These are phyloP conservation scores for Wickerhamiella australiensis DNA, from an alignment of 805 yeast species.

Conservation along the genomic window DNA sequence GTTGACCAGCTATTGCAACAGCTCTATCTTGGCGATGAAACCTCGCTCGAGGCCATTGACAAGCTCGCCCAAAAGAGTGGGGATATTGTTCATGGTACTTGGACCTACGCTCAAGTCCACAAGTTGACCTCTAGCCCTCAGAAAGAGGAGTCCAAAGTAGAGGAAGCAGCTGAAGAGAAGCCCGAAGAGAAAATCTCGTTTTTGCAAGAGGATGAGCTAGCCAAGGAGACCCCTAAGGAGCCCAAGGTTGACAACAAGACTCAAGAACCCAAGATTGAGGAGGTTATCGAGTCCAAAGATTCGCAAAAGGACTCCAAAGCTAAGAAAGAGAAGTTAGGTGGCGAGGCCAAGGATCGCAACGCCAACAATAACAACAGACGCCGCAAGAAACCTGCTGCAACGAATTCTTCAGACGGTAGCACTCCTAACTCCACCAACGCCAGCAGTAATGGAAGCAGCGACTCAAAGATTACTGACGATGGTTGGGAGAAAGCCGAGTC, in stretches of 20 bases:
- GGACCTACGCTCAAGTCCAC: constrained; percentile 7
- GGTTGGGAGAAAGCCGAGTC: constrained; percentile 2
- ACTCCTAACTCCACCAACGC: background rate
- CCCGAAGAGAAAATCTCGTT: constrained; percentile 11
- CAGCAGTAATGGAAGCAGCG: background rate
- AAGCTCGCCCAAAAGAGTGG: constrained; percentile 23
- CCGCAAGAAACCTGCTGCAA: background rate
- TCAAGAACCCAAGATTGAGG: background rate
- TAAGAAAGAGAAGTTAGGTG: background rate
- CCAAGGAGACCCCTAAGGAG: background rate
- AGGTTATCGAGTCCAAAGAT: background rate
- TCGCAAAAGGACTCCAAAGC: background rate
- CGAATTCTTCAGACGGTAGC: background rate
- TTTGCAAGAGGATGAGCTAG: constrained; percentile 16
- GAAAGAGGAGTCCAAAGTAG: background rate
- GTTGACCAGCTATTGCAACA: constrained; percentile 25
- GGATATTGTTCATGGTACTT: constrained; percentile 21
- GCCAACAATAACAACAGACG: background rate
- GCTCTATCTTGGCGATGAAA: constrained; percentile 28
- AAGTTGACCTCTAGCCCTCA: constrained; percentile 3
- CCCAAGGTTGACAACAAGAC: background rate
- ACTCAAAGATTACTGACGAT: background rate
- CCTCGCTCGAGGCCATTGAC: constrained; percentile 25
- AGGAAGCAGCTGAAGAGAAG: background rate
- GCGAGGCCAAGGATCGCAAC: background rate